Evolutionary conservation across 2,329 filamentous ascomycete species (phyloP).

Genomic region (Pyrenophora teres): DNA sequence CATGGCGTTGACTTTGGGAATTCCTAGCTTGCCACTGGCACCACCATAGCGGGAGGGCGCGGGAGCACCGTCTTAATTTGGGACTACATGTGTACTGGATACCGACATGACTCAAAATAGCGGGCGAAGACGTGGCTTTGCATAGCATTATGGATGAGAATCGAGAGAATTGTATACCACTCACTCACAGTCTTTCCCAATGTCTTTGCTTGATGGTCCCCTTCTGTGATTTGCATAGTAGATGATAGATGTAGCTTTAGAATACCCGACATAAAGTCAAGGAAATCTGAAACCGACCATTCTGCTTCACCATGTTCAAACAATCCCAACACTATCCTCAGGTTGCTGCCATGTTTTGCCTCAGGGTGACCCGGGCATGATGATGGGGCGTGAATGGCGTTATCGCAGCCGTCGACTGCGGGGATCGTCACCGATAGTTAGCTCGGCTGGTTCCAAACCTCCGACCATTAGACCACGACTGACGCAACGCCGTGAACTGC

Average conservation of each 20-base stretch:
- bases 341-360: too few species aligned
- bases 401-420: slow-evolving; percentile 13
- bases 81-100: slow-evolving; percentile 7
- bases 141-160: slow-evolving; percentile 1
- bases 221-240: background rate
- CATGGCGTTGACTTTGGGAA: slow-evolving; percentile 22
- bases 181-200: background rate
- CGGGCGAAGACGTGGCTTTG: background rate
- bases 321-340: too few species aligned
- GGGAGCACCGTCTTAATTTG: slow-evolving; percentile 1
- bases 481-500: slow-evolving; percentile 9
- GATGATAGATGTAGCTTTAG: too few species aligned
- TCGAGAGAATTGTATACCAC: slow-evolving; percentile 4
- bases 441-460: slow-evolving; percentile 16
- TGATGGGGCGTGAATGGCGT: slow-evolving; percentile 6
- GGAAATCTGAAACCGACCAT: too few species aligned
- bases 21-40: slow-evolving; percentile 22
- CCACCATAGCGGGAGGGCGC: slow-evolving; percentile 4
- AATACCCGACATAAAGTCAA: too few species aligned
- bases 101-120: background rate
- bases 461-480: slow-evolving; percentile 5
- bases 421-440: slow-evolving; percentile 19
- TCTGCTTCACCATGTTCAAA: too few species aligned
- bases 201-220: background rate
- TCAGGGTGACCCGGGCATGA: background rate